These are phyloP conservation scores for Scytalidium sp. DNA, from an alignment of 2,329 filamentous ascomycete species.

Conservation along the genomic window DNA sequence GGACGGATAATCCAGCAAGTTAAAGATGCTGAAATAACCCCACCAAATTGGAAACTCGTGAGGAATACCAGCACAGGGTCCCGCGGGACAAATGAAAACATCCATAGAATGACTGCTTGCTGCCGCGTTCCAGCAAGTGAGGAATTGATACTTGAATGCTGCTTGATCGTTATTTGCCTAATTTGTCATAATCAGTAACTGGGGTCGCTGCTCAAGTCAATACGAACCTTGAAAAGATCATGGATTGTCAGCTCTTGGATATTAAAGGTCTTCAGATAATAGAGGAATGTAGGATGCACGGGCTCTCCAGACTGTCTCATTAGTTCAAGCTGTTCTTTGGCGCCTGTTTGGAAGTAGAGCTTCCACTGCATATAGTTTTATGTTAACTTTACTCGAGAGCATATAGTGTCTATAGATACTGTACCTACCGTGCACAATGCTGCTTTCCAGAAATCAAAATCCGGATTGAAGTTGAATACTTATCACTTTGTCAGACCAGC, in stretches of 20 bases:
- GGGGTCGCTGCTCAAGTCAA: background rate
- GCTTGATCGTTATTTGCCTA: conserved; percentile 1
- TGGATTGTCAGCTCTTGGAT: conserved; percentile 1
- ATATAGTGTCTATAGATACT: background rate
- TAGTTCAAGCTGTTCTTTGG: background rate
- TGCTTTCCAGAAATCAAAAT: conserved; percentile 15
- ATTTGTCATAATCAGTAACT: background rate
- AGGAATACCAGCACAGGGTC: conserved; percentile 3
- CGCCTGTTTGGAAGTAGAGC: conserved; percentile 5
- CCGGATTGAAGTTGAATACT: conserved; percentile 2
- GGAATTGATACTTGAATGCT: conserved; percentile 1
- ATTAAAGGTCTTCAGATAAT: conserved; percentile 1
- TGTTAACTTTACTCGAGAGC: conserved; percentile 1
- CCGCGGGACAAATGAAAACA: conserved; percentile 5
- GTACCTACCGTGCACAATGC: background rate
- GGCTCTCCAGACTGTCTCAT: background rate
- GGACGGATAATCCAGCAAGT: conserved; percentile 9
- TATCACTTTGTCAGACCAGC: conserved; percentile 18
- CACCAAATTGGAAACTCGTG: conserved; percentile 6
- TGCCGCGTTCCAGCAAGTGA: background rate
- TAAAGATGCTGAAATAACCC: conserved; percentile 9
- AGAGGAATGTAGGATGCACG: background rate
- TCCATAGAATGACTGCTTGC: conserved; percentile 1
- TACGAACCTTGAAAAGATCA: conserved; percentile 1
- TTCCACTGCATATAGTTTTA: conserved; percentile 3